phyloP scores from a whole-genome alignment of 208 protist species.

The Leishmania guyanensis region DNA sequence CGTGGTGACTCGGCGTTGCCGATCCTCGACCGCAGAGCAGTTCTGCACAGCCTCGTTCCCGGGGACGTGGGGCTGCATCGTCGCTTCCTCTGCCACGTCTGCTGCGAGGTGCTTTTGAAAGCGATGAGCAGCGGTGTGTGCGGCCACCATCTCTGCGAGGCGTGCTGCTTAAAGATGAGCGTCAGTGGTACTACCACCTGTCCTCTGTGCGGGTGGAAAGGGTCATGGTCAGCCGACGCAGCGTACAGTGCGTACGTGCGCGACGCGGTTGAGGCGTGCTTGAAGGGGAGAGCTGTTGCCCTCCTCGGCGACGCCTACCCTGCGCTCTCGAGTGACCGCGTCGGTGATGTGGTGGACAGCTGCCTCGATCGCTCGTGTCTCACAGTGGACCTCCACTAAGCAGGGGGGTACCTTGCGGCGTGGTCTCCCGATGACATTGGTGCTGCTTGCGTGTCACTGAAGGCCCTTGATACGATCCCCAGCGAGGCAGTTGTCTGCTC shows the following conservation, averaged over 20 bases:
- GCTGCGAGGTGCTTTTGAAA: background rate
- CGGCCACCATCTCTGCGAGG: background rate
- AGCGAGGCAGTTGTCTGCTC: background rate
- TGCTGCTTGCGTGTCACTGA: background rate
- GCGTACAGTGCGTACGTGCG: background rate
- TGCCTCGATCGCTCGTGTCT: background rate
- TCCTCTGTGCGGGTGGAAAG: background rate
- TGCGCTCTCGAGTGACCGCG: background rate
- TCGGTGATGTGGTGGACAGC: background rate
- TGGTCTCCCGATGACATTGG: background rate
- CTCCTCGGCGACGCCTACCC: background rate
- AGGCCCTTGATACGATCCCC: background rate
- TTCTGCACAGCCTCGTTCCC: background rate
- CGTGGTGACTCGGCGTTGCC: background rate
- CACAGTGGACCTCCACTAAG: background rate
- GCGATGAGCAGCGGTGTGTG: background rate
- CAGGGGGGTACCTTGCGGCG: background rate
- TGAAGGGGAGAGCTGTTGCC: background rate
- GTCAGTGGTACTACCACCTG: background rate
- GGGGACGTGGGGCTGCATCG: background rate
- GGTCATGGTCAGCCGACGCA: background rate
- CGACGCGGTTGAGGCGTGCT: background rate
- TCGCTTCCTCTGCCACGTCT: background rate
- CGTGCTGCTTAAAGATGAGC: constrained; percentile 3
- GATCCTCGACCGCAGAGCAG: background rate